Base-by-base conservation (phyloP, 2,329 filamentous ascomycete genomes). In the Penicillium janthinellum region DNA sequence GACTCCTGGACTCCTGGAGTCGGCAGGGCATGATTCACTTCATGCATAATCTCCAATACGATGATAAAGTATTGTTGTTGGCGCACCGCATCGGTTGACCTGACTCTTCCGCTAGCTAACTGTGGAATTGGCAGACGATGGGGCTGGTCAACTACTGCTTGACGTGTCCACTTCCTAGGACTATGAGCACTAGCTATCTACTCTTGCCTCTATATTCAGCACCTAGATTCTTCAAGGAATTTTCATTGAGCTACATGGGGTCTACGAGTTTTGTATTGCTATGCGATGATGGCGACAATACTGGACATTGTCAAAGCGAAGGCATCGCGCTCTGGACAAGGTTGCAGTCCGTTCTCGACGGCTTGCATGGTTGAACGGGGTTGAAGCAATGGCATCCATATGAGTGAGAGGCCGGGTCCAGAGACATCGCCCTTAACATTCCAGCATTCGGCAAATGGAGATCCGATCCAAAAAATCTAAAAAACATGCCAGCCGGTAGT, bases 401-500 rank as follows among this genome's bases (percentile, higher is more conserved):
- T 25, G 42, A 39, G 25, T 34, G 12, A 31, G 55, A 55, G 55
- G 51, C 51, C 50, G 59, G 54, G 51, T 15, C 5, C 41, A 22
- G 38, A 48, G 8, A 54, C 15, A 44, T 31, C 37, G 12, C 14
- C 25, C 22, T 35, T 11, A 20, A 20, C 54, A 57, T 57, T 50
- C 54, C 47, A 20, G 37, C 25, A 31, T 15, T 17, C 35, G 28
- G 49, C 10, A 28, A 25, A 45, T 14, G 31, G 10, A 47, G 8
- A 34, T 20, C 35, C 7, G 49, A 22, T 20, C 4, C 39, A 17
- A 20, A 17, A 42, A 41, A 10, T 22, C 10, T 31, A 22, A 22
- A 7, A 45, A 28, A 47, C 37, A 58, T 58, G 48, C 49, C 49
- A 53, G n/a, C 8, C 28, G 41, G 25, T 50, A 5, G 15, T 31